Percentiles rank a stretch among this genome's conserved stretches.
These are phyloP conservation scores for Ophiostoma tasmaniense DNA, from an alignment of 2,329 filamentous ascomycete species.

Conservation along the genomic window DNA sequence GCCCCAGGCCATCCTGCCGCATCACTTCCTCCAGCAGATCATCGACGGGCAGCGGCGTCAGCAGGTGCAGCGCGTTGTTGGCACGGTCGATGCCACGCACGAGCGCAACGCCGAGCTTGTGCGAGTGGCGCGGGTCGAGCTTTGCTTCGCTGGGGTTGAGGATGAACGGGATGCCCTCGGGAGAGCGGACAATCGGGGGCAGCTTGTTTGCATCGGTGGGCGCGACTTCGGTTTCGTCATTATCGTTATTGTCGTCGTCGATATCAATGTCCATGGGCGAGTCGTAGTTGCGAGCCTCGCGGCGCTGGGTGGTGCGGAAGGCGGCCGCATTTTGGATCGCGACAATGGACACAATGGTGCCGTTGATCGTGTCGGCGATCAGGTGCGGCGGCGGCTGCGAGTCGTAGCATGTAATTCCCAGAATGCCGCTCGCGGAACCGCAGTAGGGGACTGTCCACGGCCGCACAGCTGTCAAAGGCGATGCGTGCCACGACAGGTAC, in stretches of 20 bases:
- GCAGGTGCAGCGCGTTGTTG: conserved; percentile 49
- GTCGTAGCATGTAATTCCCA: conserved; percentile 61
- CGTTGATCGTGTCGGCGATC: conserved; percentile 58
- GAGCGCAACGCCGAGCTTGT: conserved; percentile 55
- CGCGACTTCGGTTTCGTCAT: neutral
- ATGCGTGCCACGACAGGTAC: conserved; percentile 39
- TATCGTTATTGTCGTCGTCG: neutral
- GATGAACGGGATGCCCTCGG: conserved; percentile 55
- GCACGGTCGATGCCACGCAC: conserved; percentile 59
- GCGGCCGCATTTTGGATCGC: conserved; percentile 47
- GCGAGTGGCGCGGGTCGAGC: conserved; percentile 52
- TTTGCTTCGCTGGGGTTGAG: conserved; percentile 43
- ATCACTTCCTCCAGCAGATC: conserved; percentile 11
- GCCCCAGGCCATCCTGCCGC: conserved; percentile 32
- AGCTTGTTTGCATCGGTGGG: conserved; percentile 9
- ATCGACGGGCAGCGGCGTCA: conserved; percentile 45
- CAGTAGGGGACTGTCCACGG: conserved; percentile 58
- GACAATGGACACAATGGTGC: conserved; percentile 60
- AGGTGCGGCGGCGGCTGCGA: conserved; percentile 51
- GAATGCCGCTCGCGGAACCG: conserved; percentile 42
- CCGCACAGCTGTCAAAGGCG: conserved; percentile 45
- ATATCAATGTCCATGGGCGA: neutral
- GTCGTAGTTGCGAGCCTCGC: neutral
- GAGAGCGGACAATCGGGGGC: conserved; percentile 32
- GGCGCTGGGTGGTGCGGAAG: conserved; percentile 27